Base-by-base conservation (phyloP, 257 asterid species). In the Nicotiana benthamiana region DNA sequence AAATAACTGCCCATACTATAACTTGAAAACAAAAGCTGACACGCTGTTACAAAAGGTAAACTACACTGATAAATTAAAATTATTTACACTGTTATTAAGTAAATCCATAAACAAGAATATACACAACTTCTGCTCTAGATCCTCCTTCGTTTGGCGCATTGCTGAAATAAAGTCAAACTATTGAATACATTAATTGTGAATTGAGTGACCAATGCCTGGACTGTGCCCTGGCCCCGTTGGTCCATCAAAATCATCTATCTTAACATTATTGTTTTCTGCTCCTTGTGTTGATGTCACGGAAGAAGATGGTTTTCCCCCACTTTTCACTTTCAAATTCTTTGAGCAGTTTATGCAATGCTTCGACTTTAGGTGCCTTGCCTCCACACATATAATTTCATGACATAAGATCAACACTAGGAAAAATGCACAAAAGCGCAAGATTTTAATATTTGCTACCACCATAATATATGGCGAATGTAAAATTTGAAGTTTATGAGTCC, bases 151-250 rank as follows among this genome's bases (percentile, higher is more conserved):
- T 34, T 36, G 9, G 43, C 43, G 43, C 43, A 36, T 36, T 36
- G 43, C 43, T 36, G 43, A 1, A 36, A 36, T 6, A 2, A 36
- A 36, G 8, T 36, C 43, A 36, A 36, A 36, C 43, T 36, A 6
- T 6, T 34, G 6, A 11, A 32, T 32, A 11, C 27, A 52, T 48
- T 75, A 84, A 48, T 67, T 78, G 34, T 84, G 85, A 22, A 86
- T n/a, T 24, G 84, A 84, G 67, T 86, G 89, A 53, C 89, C 87
- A 1, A 84, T 81, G 7, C 89, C 87, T 17, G 90, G 90, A 75
- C 90, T 87, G 32, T 54, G 85, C 22, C 90, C 88, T n/a, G 90
- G 86, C 11, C 74, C 67, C 1, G 85, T 84, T 20, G 88, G 90
- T 36, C 85, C 81, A 4, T 83, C 81, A 7, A 82, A 87, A 75